phyloP scores from a whole-genome alignment of 2,329 filamentous ascomycete species.

The Harringtonia lauricola region DNA sequence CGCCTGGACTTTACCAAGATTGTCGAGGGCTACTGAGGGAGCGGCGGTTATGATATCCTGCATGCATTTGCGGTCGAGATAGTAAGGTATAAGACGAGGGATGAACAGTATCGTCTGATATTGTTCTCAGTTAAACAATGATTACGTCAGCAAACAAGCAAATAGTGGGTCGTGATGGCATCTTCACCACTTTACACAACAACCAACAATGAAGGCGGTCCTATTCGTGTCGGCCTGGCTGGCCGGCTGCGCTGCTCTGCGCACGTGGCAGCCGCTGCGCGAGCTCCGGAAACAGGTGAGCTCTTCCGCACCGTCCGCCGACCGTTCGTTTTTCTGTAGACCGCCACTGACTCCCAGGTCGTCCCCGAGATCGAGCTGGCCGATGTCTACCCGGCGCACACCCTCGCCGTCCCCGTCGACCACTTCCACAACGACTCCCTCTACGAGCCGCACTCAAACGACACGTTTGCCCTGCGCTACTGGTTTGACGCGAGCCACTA shows the following conservation, averaged over 20 bases:
- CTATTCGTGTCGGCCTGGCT: not conserved
- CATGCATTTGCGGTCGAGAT: too few species aligned
- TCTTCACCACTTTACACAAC: not conserved
- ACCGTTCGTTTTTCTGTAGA: too few species aligned
- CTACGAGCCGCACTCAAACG: slow-evolving; percentile 67
- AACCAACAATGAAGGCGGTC: too few species aligned
- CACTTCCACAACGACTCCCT: slow-evolving; percentile 72
- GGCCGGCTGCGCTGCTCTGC: not conserved
- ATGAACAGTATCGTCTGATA: too few species aligned
- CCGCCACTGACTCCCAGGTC: not conserved
- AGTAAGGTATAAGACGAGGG: too few species aligned
- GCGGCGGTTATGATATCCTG: too few species aligned
- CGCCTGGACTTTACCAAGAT: slow-evolving; percentile 8
- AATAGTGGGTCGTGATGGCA: too few species aligned
- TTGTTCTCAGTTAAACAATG: too few species aligned
- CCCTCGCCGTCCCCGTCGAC: slow-evolving; percentile 49
- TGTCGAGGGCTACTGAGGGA: slow-evolving; percentile 9
- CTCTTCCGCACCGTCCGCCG: too few species aligned
- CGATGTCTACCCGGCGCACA: slow-evolving; percentile 25
- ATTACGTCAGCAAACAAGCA: too few species aligned
- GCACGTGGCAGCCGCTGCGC: slow-evolving; percentile 9
- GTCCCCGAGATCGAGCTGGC: too few species aligned
- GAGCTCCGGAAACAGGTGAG: slow-evolving; percentile 6
- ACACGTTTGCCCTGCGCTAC: slow-evolving; percentile 61
- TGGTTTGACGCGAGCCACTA: slow-evolving; percentile 76